Conservation (phyloP, 1,284 basidiomycete genomes). For the Chalciporus sp. region DNA sequence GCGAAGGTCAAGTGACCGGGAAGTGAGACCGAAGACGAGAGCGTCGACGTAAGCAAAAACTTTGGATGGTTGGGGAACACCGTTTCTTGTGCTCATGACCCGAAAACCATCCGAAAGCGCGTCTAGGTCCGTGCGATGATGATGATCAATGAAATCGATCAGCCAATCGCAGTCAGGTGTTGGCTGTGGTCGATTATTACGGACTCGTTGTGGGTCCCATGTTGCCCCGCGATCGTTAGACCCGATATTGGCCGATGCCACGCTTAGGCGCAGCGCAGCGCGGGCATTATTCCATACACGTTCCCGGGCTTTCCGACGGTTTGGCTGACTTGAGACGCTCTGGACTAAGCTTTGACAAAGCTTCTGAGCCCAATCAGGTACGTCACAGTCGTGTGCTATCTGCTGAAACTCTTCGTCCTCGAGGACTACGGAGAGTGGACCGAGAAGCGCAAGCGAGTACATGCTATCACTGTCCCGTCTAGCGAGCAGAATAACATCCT, state of each 20-base stretch:
- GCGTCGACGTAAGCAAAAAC: background rate
- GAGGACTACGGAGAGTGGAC: slow-evolving; percentile 3
- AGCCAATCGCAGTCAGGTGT: slow-evolving; percentile 3
- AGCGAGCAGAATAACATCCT: background rate
- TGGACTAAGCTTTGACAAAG: slow-evolving; percentile 5
- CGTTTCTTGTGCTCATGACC: background rate
- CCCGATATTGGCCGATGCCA: background rate
- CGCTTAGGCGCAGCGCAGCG: slow-evolving; percentile 5
- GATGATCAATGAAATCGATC: slow-evolving; percentile 5
- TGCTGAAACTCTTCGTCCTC: slow-evolving; percentile 4
- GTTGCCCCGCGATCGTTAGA: background rate
- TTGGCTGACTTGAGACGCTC: background rate
- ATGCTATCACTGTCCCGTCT: slow-evolving; percentile 42
- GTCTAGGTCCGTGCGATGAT: background rate
- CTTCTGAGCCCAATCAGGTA: slow-evolving; percentile 2
- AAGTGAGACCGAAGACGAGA: slow-evolving; percentile 1
- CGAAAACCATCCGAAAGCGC: slow-evolving; percentile 9
- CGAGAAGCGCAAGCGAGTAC: slow-evolving; percentile 5
- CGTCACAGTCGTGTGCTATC: background rate
- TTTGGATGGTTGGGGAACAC: background rate
- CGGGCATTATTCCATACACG: slow-evolving; percentile 4
- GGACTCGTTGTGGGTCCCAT: background rate
- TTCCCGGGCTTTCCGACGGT: background rate
- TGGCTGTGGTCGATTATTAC: background rate
- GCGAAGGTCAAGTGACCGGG: background rate